Percentiles rank a stretch among this genome's conserved stretches.
These are phyloP conservation scores for Tylopilus microsporus DNA, from an alignment of 1,284 basidiomycete species.

Conservation along the genomic window DNA sequence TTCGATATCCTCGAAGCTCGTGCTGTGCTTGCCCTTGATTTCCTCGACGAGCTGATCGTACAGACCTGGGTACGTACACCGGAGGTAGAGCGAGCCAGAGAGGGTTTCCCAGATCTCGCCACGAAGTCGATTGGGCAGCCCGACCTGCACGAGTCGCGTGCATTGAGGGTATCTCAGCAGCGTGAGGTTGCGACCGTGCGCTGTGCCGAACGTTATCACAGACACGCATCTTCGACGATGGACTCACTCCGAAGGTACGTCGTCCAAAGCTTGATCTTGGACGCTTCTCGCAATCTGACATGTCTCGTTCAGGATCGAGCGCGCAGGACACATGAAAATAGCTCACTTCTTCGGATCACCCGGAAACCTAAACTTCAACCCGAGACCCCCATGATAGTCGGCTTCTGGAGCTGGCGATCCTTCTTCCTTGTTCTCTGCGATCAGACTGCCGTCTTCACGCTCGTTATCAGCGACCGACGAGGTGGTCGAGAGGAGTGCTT, in stretches of 20 bases:
- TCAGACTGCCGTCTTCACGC: constrained; percentile 61
- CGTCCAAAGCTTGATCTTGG: constrained; percentile 96
- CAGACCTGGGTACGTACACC: constrained; percentile 81
- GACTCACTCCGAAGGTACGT: constrained; percentile 75
- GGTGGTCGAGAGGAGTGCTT: constrained; percentile 67
- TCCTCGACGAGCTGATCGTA: constrained; percentile 80
- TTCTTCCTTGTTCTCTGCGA: constrained; percentile 48
- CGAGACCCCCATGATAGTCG: constrained; percentile 80
- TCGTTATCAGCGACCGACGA: constrained; percentile 58
- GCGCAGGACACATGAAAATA: constrained; percentile 1
- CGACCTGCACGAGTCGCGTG: constrained; percentile 94
- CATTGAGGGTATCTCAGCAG: constrained; percentile 96
- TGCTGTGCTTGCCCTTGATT: constrained; percentile 76
- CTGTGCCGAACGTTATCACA: constrained; percentile 34
- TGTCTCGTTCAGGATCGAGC: constrained; percentile 8
- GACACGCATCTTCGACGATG: background rate
- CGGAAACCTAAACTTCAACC: constrained; percentile 85
- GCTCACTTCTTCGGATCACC: constrained; percentile 88
- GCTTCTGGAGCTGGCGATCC: constrained; percentile 45
- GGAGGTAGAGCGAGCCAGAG: constrained; percentile 89
- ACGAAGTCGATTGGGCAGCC: constrained; percentile 89
- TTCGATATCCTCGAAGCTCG: constrained; percentile 98
- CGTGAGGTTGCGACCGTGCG: constrained; percentile 84
- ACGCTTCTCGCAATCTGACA: constrained; percentile 83
- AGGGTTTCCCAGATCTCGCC: constrained; percentile 99